phyloP scores from a whole-genome alignment of 768 basidiomycete genomes.

The Tricholoma flavovirens region DNA sequence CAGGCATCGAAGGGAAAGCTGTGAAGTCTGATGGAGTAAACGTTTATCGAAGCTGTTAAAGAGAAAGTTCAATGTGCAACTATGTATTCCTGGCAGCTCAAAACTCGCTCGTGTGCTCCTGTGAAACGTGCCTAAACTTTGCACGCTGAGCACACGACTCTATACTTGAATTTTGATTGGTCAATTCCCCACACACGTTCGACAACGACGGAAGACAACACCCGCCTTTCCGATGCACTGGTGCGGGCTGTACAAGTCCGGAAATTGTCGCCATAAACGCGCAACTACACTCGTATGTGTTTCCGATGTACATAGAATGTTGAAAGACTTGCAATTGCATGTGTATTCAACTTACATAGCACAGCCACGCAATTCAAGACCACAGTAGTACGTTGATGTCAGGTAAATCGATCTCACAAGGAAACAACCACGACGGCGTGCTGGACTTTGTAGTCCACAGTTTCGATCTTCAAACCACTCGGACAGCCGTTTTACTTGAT shows the following conservation, averaged over 20 bases:
- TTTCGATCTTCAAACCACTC: not conserved
- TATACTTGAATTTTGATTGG: slow-evolving; percentile 22
- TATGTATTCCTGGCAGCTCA: not conserved
- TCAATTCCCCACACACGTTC: slow-evolving; percentile 25
- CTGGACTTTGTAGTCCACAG: slow-evolving; percentile 8
- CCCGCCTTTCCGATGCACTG: not conserved
- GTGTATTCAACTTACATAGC: too few species aligned
- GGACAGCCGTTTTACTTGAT: not conserved
- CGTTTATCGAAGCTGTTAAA: not conserved
- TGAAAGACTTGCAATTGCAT: too few species aligned
- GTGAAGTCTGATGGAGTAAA: not conserved
- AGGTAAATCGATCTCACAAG: not conserved
- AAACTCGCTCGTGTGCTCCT: slow-evolving; percentile 24
- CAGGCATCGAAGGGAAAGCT: not conserved
- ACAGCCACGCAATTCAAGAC: not conserved
- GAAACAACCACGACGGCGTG: not conserved
- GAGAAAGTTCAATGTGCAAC: not conserved
- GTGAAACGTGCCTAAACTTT: slow-evolving; percentile 22
- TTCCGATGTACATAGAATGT: too few species aligned
- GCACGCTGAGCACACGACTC: slow-evolving; percentile 25
- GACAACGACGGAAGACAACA: not conserved
- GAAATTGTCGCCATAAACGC: too few species aligned
- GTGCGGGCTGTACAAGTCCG: too few species aligned
- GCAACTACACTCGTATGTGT: too few species aligned
- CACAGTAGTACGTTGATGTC: too few species aligned